A percentile compares a stretch with the other conserved stretches of the same genome.
Conservation (phyloP, 768 basidiomycete genomes). For the Psilocybe tampanensis region DNA sequence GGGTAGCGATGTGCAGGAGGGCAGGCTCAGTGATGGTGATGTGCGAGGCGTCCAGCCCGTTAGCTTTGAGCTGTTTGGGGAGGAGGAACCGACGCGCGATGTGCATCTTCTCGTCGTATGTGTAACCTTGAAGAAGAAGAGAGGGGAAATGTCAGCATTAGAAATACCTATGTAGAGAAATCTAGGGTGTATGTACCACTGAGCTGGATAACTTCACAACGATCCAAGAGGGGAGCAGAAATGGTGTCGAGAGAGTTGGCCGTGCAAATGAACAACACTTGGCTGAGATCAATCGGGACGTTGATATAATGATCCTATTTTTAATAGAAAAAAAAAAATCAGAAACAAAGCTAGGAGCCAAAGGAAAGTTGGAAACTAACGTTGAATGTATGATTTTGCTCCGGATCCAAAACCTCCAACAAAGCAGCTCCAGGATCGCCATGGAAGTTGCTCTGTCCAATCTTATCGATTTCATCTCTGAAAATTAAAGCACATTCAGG, state of each 20-base stretch:
- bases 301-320: conserved; percentile 96
- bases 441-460: conserved; percentile 85
- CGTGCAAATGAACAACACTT: conserved; percentile 91
- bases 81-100: conserved; percentile 87
- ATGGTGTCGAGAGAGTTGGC: conserved; percentile 91
- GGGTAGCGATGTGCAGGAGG: conserved; percentile 69
- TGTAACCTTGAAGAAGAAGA: conserved; percentile 57
- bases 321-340: not conserved
- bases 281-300: conserved; percentile 84
- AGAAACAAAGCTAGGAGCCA: too few relatives aligned
- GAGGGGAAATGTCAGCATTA: not conserved
- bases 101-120: conserved; percentile 88
- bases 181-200: too few relatives aligned
- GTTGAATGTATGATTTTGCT: conserved; percentile 86
- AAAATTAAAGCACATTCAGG: not conserved
- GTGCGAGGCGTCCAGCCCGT: conserved; percentile 66
- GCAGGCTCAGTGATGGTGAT: conserved; percentile 71
- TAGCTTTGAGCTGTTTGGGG: conserved; percentile 83
- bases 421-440: conserved; percentile 92
- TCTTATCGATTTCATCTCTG: conserved; percentile 91
- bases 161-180: too few relatives aligned
- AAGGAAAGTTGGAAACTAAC: too few relatives aligned
- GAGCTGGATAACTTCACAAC: conserved; percentile 86
- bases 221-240: conserved; percentile 82
- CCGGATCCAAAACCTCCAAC: conserved; percentile 91